Base-by-base conservation (phyloP, 192 early-diverging fungal species). In the Dissophora ornata region DNA sequence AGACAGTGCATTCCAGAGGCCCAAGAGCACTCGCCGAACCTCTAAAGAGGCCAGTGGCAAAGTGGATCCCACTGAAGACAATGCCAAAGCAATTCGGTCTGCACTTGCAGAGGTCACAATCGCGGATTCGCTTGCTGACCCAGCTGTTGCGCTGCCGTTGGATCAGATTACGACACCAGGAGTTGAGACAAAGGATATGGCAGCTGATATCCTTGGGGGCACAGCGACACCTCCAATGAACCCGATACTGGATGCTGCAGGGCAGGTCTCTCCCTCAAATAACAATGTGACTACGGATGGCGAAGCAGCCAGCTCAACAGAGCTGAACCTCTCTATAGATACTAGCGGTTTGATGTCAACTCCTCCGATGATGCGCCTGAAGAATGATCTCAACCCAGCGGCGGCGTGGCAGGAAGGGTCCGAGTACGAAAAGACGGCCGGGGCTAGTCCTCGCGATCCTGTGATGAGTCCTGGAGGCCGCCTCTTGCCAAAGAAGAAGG, bases 361-460 rank as follows among this genome's bases (percentile, higher is more conserved):
- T 19, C 71, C 71, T 21, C 62, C 71, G 4, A 52, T 75, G 57
- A 19, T 42, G 22, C 71, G 63, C 22, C 33, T 60, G 11, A 54
- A 66, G 32, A 30, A 13, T 28, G 62, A 59, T 18, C 46, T 52
- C 10, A 50, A 60, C 25, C 57, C 57, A 21, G 34, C 67, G 3
- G 34, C 57, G 4, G 45, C 40, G 13, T 75, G 71, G 71, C 71
- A 75, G 21, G 71, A 75, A 56, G 71, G 71, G 7, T 25, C 41
- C 28, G 71, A 75, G 22, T 75, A 75, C 22, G 71, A 75, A 36
- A 38, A 36, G 25, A 67, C 57, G 0, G 71, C 71, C 7, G 71
- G 71, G 16, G 71, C 62, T 4, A 75, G 71, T 41, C 71, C 71
- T 60, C 71, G 71, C 22, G 71, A 75, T 42, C 71, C 71, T 7